Evolutionary conservation across 768 basidiomycete species (phyloP).

Genomic region (Panaeolus cyanescens): DNA sequence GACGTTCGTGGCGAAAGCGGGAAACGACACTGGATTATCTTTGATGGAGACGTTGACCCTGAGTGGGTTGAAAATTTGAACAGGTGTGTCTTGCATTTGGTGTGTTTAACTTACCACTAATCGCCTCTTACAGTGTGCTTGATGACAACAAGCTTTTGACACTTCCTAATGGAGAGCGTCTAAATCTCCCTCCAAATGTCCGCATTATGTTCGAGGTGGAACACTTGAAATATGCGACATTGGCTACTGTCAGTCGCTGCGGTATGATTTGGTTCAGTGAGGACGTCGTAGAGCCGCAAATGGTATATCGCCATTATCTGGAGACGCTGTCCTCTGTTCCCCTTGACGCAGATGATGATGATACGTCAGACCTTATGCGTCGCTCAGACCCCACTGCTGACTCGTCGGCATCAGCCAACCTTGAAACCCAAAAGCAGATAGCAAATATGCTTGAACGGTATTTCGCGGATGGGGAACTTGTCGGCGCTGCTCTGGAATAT

Average conservation of each 20-base stretch:
- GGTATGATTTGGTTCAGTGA: conserved; percentile 99
- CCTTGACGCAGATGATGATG: conserved; percentile 90
- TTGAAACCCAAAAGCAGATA: conserved; percentile 76
- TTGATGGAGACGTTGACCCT: conserved; percentile 99
- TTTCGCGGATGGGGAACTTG: conserved; percentile 82
- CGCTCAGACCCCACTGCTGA: conserved; percentile 58
- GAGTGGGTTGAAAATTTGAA: conserved; percentile 99
- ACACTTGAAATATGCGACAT: conserved; percentile 94
- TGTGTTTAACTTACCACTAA: conserved; percentile 12
- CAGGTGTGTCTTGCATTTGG: conserved; percentile 58
- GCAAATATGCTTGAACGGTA: conserved; percentile 76
- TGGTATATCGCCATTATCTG: conserved; percentile 92
- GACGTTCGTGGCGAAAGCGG: conserved; percentile 97
- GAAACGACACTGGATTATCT: conserved; percentile 99
- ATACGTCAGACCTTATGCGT: conserved; percentile 58
- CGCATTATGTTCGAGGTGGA: conserved; percentile 99
- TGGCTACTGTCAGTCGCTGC: conserved; percentile 98
- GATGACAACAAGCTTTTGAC: conserved; percentile 99
- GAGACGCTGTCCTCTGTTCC: conserved; percentile 71
- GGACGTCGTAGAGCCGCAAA: conserved; percentile 85
- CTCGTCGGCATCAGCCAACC: conserved; percentile 56
- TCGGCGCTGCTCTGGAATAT: conserved; percentile 74
- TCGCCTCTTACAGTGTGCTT: conserved; percentile 66
- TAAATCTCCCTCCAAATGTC: conserved; percentile 95
- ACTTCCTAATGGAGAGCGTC: conserved; percentile 95